A percentile compares a stretch with the other conserved stretches of the same genome.
Conservation (phyloP, 164 flowering plant genomes). For the Vitis riparia region DNA sequence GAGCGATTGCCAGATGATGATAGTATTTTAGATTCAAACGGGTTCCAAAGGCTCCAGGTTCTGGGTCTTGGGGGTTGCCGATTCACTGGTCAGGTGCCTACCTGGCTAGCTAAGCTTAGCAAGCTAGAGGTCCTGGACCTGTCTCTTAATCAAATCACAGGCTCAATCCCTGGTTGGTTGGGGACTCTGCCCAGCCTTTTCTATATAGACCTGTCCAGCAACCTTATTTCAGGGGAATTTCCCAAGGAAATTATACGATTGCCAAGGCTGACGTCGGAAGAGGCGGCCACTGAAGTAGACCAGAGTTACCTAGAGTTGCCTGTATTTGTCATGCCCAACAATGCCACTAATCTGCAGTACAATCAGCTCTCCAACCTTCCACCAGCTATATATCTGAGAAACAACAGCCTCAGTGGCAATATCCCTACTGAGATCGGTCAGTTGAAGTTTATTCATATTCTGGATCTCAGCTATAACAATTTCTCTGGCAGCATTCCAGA, state of each 20-base stretch:
- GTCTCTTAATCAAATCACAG: slow-evolving; percentile 47
- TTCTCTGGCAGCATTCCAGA: slow-evolving; percentile 60
- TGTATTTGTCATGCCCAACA: slow-evolving; percentile 43
- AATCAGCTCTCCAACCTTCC: slow-evolving; percentile 59
- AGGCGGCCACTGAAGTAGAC: slow-evolving; percentile 19
- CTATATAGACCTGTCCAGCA: slow-evolving; percentile 56
- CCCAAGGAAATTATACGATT: slow-evolving; percentile 37
- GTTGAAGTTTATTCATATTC: slow-evolving; percentile 42
- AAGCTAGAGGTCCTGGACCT: slow-evolving; percentile 51
- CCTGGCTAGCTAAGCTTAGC: slow-evolving; percentile 43
- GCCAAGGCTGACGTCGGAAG: slow-evolving; percentile 25
- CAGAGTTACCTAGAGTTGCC: slow-evolving; percentile 49
- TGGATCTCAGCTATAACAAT: slow-evolving; percentile 55
- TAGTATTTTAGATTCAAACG: slow-evolving; percentile 18
- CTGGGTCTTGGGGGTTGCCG: slow-evolving; percentile 51
- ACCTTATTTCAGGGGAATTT: slow-evolving; percentile 46
- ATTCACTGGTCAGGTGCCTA: slow-evolving; percentile 47
- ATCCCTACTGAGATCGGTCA: slow-evolving; percentile 61
- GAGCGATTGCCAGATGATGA: slow-evolving; percentile 44
- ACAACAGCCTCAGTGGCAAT: slow-evolving; percentile 48
- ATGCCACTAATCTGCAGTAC: slow-evolving; percentile 47
- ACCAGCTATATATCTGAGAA: slow-evolving; percentile 52
- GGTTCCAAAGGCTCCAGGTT: slow-evolving; percentile 47
- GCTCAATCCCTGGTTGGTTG: slow-evolving; percentile 56
- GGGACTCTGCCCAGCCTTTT: slow-evolving; percentile 50